These are phyloP conservation scores for Calonectria leucothoes DNA, from an alignment of 2,329 filamentous ascomycete genomes.

Conservation along the genomic window DNA sequence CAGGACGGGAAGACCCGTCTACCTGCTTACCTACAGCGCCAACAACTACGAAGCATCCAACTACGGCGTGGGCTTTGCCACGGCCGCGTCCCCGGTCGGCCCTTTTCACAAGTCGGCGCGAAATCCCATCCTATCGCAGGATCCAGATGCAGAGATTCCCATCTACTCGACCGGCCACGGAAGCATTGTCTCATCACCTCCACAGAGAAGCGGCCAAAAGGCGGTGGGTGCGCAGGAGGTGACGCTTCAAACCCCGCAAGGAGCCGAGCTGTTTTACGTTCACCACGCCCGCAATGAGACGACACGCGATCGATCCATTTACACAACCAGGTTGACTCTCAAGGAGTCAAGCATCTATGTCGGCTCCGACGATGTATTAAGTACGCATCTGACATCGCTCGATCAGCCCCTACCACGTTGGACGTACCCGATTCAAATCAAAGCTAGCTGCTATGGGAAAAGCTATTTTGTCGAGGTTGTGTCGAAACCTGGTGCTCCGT, in stretches of 20 bases:
- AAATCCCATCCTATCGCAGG: conserved; percentile 48
- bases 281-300: conserved; percentile 49
- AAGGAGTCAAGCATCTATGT: conserved; percentile 35
- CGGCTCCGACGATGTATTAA: conserved; percentile 43
- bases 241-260: conserved; percentile 42
- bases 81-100: conserved; percentile 45
- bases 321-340: conserved; percentile 47
- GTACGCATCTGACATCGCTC: conserved; percentile 43
- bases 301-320: conserved; percentile 40
- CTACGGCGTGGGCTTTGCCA: conserved; percentile 50
- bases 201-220: conserved; percentile 22
- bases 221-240: conserved; percentile 46
- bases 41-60: conserved; percentile 52
- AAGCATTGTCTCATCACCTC: conserved; percentile 48
- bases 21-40: conserved; percentile 40
- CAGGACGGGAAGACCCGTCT: conserved; percentile 40
- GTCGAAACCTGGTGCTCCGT: conserved; percentile 23
- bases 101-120: conserved; percentile 47
- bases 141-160: conserved; percentile 40
- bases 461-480: conserved; percentile 10
- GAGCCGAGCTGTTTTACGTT: conserved; percentile 49
- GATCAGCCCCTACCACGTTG: conserved; percentile 46
- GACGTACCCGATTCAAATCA: conserved; percentile 44
- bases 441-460: conserved; percentile 20
- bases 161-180: conserved; percentile 50